phyloP scores from a whole-genome alignment of 768 basidiomycete species.

The Auricularia sp. region DNA sequence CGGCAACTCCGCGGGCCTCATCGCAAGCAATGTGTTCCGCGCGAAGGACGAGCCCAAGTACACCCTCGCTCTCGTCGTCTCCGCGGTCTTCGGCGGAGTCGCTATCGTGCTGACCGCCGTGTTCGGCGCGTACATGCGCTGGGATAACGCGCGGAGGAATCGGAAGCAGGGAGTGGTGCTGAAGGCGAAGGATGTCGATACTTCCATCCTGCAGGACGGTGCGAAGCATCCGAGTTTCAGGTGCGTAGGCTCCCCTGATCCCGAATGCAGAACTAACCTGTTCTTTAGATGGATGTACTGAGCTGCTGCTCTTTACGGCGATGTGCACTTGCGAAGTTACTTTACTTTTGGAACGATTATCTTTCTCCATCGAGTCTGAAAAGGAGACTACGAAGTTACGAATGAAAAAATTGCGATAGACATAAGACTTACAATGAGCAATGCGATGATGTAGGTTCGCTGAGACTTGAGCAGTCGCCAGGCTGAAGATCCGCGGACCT shows the following conservation, averaged over 20 bases:
- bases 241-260: conserved; percentile 14
- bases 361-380: too few species aligned
- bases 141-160: conserved; percentile 37
- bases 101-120: conserved; percentile 33
- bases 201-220: conserved; percentile 33
- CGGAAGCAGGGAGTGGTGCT: conserved; percentile 7
- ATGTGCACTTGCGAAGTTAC: too few species aligned
- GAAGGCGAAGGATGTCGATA: conserved; percentile 35
- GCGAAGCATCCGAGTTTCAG: conserved; percentile 33
- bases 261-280: too few species aligned
- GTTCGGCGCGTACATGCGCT: conserved; percentile 40
- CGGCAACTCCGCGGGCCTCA: conserved; percentile 32
- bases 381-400: too few species aligned
- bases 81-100: conserved; percentile 38
- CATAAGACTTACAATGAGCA: too few species aligned
- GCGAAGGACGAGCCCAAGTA: conserved; percentile 41
- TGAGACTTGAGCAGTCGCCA: too few species aligned
- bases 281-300: too few species aligned
- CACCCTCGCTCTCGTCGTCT: conserved; percentile 36
- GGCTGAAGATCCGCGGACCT: too few species aligned
- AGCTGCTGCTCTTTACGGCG: too few species aligned
- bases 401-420: too few species aligned
- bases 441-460: too few species aligned
- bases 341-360: too few species aligned
- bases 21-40: conserved; percentile 42